These are phyloP conservation scores for Lepidium campestre DNA, from an alignment of 441 rosid species.

Conservation along the genomic window DNA sequence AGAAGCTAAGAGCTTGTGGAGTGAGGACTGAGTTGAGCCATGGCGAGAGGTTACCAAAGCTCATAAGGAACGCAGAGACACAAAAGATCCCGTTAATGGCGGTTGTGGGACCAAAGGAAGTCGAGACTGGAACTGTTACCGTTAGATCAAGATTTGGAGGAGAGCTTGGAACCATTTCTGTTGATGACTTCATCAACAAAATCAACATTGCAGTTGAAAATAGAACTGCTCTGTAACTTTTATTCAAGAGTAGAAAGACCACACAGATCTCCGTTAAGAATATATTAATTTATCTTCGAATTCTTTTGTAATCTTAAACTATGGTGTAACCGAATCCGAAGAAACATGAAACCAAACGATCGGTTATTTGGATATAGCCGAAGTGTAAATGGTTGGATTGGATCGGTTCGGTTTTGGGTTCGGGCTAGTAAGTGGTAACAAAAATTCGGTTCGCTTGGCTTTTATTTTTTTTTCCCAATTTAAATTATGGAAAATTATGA, in stretches of 20 bases:
- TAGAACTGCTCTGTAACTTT: slow-evolving; percentile 37
- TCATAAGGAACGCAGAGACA: slow-evolving; percentile 84
- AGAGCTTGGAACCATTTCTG: slow-evolving; percentile 65
- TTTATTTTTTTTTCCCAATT: no score
- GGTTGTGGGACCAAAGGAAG: slow-evolving; percentile 88
- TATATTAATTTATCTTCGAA: not conserved
- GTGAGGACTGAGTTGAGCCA: slow-evolving; percentile 75
- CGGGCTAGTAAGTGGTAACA: no score
- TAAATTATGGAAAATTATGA: not conserved
- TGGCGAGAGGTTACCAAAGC: slow-evolving; percentile 88
- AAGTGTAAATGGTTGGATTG: no score
- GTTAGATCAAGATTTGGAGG: slow-evolving; percentile 78
- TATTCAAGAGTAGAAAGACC: slow-evolving; percentile 12
- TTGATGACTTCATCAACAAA: slow-evolving; percentile 60
- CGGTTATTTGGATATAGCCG: no score
- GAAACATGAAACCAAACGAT: no score
- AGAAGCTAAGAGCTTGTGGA: slow-evolving; percentile 50
- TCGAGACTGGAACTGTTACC: slow-evolving; percentile 58
- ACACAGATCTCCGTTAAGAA: slow-evolving; percentile 4
- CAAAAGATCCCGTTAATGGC: slow-evolving; percentile 90
- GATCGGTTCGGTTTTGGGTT: no score
- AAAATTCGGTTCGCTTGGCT: no score
- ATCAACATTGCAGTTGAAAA: slow-evolving; percentile 47
- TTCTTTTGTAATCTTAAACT: not conserved
- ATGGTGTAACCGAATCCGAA: no score